Base-by-base conservation (phyloP, 1,284 basidiomycete genomes). In the Ceratobasidium sp. region DNA sequence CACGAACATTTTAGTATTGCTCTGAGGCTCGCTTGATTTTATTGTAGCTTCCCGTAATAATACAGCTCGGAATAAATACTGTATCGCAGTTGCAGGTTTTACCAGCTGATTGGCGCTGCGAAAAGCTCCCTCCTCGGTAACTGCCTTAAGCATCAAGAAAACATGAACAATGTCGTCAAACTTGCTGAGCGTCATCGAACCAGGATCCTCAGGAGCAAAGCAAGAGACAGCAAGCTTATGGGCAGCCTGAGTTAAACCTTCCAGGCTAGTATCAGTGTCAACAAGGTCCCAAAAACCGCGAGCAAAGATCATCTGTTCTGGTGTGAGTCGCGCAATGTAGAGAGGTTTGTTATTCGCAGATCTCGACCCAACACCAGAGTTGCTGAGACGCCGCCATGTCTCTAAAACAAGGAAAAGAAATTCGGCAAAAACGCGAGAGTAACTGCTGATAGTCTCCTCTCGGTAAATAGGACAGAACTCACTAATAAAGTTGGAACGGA, bases 161-260 rank as follows among this genome's bases (percentile, higher is more conserved):
- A 65, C 62, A 40, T 65, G n/a, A 15, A 65, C 62, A 28, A 65
- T 65, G 62, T 65, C 23, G 62, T 46, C 40, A 17, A 20, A 65
- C 23, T 48, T 44, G 42, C 46, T 46, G 9, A 17, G 20, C 9
- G 62, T 65, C 62, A 65, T 48, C 15, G 9, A 20, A 10, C 7
- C n/a, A 10, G 62, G 62, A 9, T 65, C 20, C 9, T 44, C 26
- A 12, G 62, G 62, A 23, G 62, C 62, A 46, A 65, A 65, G 20
- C 62, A 65, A n/a, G 42, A n/a, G n/a, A 65, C 42, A 65, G 62
- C 62, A 48, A 65, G 62, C 3, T 12, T 42, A 9, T 65, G 62
- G 42, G 46, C 23, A 17, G n/a, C 15, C 2, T n/a, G 20, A 23
- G 9, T 26, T 17, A 65, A 23, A 9, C n/a, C 23, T 13, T 42